Base-by-base conservation (phyloP, 106 monocot species). In the Acanthochlamys bracteata region DNA sequence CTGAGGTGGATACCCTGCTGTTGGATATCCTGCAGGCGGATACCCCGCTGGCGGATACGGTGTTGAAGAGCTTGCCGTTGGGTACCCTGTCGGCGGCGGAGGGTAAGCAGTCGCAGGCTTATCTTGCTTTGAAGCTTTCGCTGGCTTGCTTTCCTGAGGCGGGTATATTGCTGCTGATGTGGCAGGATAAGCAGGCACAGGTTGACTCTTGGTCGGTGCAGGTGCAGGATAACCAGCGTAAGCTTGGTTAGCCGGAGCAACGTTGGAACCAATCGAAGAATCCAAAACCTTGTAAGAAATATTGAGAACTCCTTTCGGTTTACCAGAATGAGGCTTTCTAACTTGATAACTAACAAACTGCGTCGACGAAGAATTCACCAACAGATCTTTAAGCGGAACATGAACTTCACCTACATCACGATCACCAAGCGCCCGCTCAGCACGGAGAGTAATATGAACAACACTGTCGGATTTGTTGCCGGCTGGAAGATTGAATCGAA, bases 341-440 rank as follows among this genome's bases (percentile, higher is more conserved):
- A 90, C 83, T 69, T 86, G 86, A 57, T 86, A 90, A 66, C 80
- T 86, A 27, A 90, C 56, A 46, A 80, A 73, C 60, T 61, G 70
- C 20, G 22, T 23, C 24, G 21, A 53, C 24, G 61, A 66, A 19
- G 7, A 41, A 10, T 55, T 54, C 65, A 53, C 59, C 57, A 76
- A 20, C 57, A 89, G 63, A 21, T 84, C 89, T 25, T 33, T 42
- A n/a, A 89, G 45, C 0, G 84, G 89, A 60, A 89, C 53, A 24
- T 57, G 51, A 9, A 86, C 86, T 78, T 73, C 80, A 63, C 91
- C 86, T 61, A 91, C 69, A 51, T 83, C 69, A 46, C 80, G 83
- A 67, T 91, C 86, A 25, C 82, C 77, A 39, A 83, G 60, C 67
- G 66, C 64, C 46, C 83, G 67, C 16, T 80, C 76, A 26, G 80